A percentile compares a stretch with the other conserved stretches of the same genome.
Conservation (phyloP, 2,329 filamentous ascomycete species). For the Penicillium decumbens region DNA sequence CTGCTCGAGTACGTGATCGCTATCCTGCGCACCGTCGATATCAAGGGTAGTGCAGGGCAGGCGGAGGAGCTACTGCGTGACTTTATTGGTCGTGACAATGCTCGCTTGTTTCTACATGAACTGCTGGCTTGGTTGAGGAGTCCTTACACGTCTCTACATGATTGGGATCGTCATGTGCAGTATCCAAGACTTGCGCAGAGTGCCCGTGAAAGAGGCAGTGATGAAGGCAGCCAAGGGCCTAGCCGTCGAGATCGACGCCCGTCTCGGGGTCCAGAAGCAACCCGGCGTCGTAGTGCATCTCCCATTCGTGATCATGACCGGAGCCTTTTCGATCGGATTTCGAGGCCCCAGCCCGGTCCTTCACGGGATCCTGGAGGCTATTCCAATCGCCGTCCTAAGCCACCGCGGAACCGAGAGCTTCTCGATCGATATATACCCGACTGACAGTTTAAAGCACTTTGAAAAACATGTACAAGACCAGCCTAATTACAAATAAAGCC, state of each 20-base stretch:
- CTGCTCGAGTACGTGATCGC: constrained; percentile 80
- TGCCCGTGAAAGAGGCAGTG: constrained; percentile 1
- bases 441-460: constrained; percentile 6
- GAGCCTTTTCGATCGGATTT: constrained; percentile 23
- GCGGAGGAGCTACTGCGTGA: constrained; percentile 75
- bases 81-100: constrained; percentile 69
- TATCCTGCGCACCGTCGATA: constrained; percentile 75
- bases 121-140: constrained; percentile 76
- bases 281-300: constrained; percentile 18
- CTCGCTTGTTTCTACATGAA: constrained; percentile 77
- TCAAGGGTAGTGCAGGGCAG: constrained; percentile 71
- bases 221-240: background rate
- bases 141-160: constrained; percentile 64
- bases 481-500: background rate
- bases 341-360: constrained; percentile 16
- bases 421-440: constrained; percentile 34
- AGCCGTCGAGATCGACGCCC: constrained; percentile 3
- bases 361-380: background rate
- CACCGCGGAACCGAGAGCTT: constrained; percentile 20
- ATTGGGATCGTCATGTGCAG: constrained; percentile 78
- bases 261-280: background rate
- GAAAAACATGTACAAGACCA: background rate
- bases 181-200: constrained; percentile 48
- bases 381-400: constrained; percentile 2
- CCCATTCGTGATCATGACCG: constrained; percentile 19